These are phyloP conservation scores for Hypseocharis bilobata DNA, from an alignment of 441 rosid genomes.

Conservation along the genomic window DNA sequence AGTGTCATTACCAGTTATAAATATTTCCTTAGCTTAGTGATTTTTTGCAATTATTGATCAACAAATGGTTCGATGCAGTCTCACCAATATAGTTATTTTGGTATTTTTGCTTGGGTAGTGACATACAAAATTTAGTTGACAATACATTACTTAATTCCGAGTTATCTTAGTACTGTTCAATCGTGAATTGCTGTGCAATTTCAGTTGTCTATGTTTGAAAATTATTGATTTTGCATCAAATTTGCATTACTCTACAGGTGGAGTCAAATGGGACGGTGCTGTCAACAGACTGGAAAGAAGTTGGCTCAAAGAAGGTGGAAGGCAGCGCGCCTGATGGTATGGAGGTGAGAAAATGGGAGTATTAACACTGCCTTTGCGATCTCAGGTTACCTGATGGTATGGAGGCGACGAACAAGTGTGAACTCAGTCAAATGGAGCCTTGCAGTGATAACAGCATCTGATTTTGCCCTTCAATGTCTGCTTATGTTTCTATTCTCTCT, in stretches of 20 bases:
- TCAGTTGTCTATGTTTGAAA: constrained; percentile 7
- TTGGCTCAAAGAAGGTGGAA: constrained; percentile 49
- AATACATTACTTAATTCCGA: too few species aligned
- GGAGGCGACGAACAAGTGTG: too few species aligned
- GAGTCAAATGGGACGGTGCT: constrained; percentile 66
- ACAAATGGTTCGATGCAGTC: too few species aligned
- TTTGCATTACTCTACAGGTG: constrained; percentile 28
- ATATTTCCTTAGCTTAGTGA: too few species aligned
- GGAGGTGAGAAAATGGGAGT: constrained; percentile 63
- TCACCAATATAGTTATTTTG: too few species aligned
- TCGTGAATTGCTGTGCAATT: not conserved
- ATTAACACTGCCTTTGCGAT: constrained; percentile 11
- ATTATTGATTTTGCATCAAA: not conserved
- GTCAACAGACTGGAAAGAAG: constrained; percentile 68
- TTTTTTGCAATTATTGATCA: too few species aligned
- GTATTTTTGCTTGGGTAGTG: too few species aligned
- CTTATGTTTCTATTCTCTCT: not conserved
- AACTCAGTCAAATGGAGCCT: too few species aligned
- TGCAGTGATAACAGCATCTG: not conserved
- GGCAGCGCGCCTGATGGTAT: constrained; percentile 72
- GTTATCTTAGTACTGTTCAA: not conserved
- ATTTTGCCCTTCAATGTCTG: not conserved
- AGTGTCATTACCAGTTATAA: too few species aligned
- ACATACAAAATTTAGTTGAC: too few species aligned
- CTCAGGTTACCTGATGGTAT: not conserved